Base-by-base conservation (phyloP, 2,329 filamentous ascomycete genomes). In the Aureobasidium sp. region DNA sequence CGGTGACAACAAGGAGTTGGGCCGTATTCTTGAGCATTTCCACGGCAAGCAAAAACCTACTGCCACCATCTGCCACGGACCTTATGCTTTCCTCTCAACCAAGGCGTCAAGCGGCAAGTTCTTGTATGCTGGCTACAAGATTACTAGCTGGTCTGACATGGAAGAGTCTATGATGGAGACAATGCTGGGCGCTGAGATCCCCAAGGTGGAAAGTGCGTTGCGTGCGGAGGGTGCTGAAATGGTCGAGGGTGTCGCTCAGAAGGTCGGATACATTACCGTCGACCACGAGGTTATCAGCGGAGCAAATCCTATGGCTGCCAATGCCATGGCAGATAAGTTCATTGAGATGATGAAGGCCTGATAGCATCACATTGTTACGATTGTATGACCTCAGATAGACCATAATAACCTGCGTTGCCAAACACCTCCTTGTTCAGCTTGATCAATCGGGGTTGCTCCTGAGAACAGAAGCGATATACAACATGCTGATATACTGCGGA, bases 151-250 rank as follows among this genome's bases (percentile, higher is more conserved):
- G 73, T 77, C 75, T 45, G 76, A 79, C 67, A 71, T 69, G 0
- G 78, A 80, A 66, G 78, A 80, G 68, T 76, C 73, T 66, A 61
- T 75, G 22, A 78, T 79, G 74, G 78, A 80, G 71, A 76, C 69
- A n/a, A 60, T 76, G 61, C 64, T 76, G 31, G 67, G 76, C 5
- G 78, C 76, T 0, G 76, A 79, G 66, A 70, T 79, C 4, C 68
- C 73, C 57, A 79, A 78, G 67, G 75, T 77, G 6, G 78, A 75
- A 65, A 69, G 70, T 5, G 68, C 65, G 8, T 63, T 80, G 61
- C 70, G 69, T 20, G 70, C 76, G 25, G 72, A 73, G 12, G 77
- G 78, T 0, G 78, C 75, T 0, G 69, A 75, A 8, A 79, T 80
- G 75, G 70, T 78, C n/a, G 73, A 76, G 62, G 76, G 76, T 1